Percentiles rank a stretch among this genome's conserved stretches.
phyloP scores from a whole-genome alignment of 2,329 filamentous ascomycete genomes.

The Fusarium concolor region DNA sequence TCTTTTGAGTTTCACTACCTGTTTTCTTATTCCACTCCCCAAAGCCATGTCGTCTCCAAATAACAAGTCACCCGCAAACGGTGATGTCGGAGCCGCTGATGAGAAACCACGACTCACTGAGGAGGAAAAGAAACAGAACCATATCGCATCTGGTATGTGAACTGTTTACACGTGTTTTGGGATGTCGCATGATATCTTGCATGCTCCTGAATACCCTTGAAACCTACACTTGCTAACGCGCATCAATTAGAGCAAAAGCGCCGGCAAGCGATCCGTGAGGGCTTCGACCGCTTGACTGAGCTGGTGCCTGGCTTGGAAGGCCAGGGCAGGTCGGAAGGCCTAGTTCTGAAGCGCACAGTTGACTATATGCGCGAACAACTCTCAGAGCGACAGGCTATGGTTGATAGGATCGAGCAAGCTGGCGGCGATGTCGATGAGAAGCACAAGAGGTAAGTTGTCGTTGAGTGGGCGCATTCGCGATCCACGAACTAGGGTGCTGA shows the following conservation, averaged over 20 bases:
- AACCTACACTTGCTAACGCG: slow-evolving; percentile 18
- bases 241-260: slow-evolving; percentile 56
- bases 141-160: slow-evolving; percentile 64
- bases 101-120: slow-evolving; percentile 65
- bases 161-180: neutral
- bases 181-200: neutral
- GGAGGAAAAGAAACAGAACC: slow-evolving; percentile 67
- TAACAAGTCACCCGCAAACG: slow-evolving; percentile 44
- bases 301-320: slow-evolving; percentile 86
- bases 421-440: slow-evolving; percentile 67
- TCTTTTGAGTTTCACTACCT: neutral
- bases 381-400: slow-evolving; percentile 66
- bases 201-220: neutral
- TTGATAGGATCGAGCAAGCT: slow-evolving; percentile 68
- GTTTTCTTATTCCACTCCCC: neutral
- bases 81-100: slow-evolving; percentile 48
- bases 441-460: slow-evolving; percentile 54
- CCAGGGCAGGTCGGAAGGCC: slow-evolving; percentile 84
- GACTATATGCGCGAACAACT: slow-evolving; percentile 73
- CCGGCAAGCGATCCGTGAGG: slow-evolving; percentile 77
- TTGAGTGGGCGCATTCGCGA: slow-evolving; percentile 8
- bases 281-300: slow-evolving; percentile 83
- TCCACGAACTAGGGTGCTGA: slow-evolving; percentile 17
- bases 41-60: slow-evolving; percentile 48
- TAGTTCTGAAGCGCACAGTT: slow-evolving; percentile 80